Evolutionary conservation across 2,329 filamentous ascomycete species (phyloP).

Genomic region (Aspergillus sp.): DNA sequence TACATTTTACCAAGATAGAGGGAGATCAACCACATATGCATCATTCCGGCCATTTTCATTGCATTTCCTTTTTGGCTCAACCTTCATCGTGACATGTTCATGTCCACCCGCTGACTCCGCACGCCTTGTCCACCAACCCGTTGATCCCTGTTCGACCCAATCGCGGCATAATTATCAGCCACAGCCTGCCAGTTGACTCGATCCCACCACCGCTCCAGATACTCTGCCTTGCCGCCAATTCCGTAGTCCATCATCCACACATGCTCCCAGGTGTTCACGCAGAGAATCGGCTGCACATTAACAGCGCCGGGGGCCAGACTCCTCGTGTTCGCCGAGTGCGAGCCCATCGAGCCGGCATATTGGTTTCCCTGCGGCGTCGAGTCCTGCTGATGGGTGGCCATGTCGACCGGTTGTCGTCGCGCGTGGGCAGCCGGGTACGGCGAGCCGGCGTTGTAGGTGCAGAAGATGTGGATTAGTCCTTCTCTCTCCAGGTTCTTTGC

Average conservation of each 20-base stretch:
- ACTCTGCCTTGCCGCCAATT: constrained; percentile 64
- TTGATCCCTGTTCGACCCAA: constrained; percentile 12
- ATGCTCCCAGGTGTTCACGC: constrained; percentile 95
- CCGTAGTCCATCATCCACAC: constrained; percentile 81
- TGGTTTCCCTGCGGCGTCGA: constrained; percentile 25
- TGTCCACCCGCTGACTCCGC: too few species aligned
- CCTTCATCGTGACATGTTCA: too few species aligned
- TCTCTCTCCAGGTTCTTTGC: constrained; percentile 50
- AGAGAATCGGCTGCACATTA: constrained; percentile 69
- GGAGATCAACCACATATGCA: background rate
- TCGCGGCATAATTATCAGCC: constrained; percentile 35
- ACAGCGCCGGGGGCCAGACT: constrained; percentile 33
- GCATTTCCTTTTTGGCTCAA: too few species aligned
- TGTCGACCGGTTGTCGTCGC: constrained; percentile 52
- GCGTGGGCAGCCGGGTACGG: constrained; percentile 81
- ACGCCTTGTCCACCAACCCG: too few species aligned
- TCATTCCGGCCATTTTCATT: background rate
- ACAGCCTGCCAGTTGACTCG: constrained; percentile 78
- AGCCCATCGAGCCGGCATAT: constrained; percentile 29
- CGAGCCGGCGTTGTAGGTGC: constrained; percentile 85
- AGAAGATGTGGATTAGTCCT: constrained; percentile 57
- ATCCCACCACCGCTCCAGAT: constrained; percentile 77
- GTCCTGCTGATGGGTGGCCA: constrained; percentile 35
- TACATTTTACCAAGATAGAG: constrained; percentile 18
- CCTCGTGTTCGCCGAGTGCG: constrained; percentile 26